These are phyloP conservation scores for Penicillium canariense DNA, from an alignment of 495 filamentous ascomycete species.

Conservation along the genomic window DNA sequence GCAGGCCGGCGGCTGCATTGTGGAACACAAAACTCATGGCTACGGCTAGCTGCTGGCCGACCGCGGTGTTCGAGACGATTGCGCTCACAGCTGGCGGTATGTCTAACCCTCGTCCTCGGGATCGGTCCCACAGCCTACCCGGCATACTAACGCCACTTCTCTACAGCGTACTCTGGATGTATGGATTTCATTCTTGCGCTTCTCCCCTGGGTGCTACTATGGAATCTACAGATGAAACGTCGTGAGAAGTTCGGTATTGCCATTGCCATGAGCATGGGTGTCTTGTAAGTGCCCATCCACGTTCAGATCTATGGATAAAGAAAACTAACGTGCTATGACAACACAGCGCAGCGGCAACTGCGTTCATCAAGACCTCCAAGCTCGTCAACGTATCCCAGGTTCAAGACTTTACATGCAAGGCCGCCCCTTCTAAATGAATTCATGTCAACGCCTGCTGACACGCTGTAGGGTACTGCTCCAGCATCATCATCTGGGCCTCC, in stretches of 20 bases:
- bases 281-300: slow-evolving; percentile 16
- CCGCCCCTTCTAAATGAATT: background rate
- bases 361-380: slow-evolving; percentile 28
- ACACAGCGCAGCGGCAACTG: slow-evolving; percentile 18
- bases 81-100: slow-evolving; percentile 24
- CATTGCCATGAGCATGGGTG: slow-evolving; percentile 27
- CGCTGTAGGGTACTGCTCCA: slow-evolving; percentile 16
- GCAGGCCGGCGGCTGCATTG: slow-evolving; percentile 17
- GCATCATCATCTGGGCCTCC: slow-evolving; percentile 24
- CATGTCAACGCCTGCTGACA: too few relatives aligned
- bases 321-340: background rate
- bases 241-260: slow-evolving; percentile 26
- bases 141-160: background rate
- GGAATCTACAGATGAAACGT: slow-evolving; percentile 27
- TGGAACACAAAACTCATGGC: slow-evolving; percentile 18
- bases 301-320: background rate
- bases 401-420: slow-evolving; percentile 27
- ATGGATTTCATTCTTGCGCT: slow-evolving; percentile 30
- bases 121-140: background rate
- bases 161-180: slow-evolving; percentile 22
- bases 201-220: slow-evolving; percentile 24
- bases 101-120: background rate
- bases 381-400: slow-evolving; percentile 14
- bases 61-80: slow-evolving; percentile 16
- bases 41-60: slow-evolving; percentile 24